Percentiles rank a stretch among this genome's conserved stretches.
Evolutionary conservation across 2,329 filamentous ascomycete genomes (phyloP).

Genomic region (Neopestalotiopsis clavispora): DNA sequence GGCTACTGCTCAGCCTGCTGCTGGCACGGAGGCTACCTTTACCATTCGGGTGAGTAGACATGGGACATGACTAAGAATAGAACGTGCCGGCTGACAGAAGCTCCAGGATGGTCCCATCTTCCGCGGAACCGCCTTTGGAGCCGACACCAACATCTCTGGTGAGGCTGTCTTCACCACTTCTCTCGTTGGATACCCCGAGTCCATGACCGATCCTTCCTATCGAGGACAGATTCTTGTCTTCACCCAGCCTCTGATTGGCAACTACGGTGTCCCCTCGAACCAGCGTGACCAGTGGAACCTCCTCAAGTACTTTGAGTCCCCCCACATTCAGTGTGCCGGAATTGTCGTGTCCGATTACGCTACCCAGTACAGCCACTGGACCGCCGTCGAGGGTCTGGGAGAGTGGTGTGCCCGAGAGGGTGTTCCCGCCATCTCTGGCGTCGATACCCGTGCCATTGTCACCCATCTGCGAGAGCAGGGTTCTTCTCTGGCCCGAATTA

Average conservation of each 20-base stretch:
- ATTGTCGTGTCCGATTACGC: slow-evolving; percentile 96
- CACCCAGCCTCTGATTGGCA: slow-evolving; percentile 96
- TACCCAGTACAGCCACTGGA: slow-evolving; percentile 96
- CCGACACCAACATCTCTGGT: slow-evolving; percentile 94
- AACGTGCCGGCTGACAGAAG: background rate
- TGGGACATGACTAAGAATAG: background rate
- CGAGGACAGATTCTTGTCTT: slow-evolving; percentile 97
- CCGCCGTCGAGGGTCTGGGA: slow-evolving; percentile 89
- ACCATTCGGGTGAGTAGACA: slow-evolving; percentile 70
- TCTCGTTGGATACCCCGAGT: slow-evolving; percentile 96
- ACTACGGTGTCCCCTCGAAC: slow-evolving; percentile 93
- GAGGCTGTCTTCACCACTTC: slow-evolving; percentile 99
- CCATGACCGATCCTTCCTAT: slow-evolving; percentile 86
- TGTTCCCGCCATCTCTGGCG: slow-evolving; percentile 92
- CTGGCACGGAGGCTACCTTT: slow-evolving; percentile 83
- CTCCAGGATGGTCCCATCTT: slow-evolving; percentile 83
- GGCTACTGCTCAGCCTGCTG: slow-evolving; percentile 66
- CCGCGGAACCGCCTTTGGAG: slow-evolving; percentile 94
- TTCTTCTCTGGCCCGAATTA: slow-evolving; percentile 92
- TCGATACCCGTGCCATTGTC: slow-evolving; percentile 96
- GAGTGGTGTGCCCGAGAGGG: slow-evolving; percentile 97
- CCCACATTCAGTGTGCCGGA: slow-evolving; percentile 94
- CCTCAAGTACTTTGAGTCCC: slow-evolving; percentile 97
- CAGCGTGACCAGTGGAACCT: slow-evolving; percentile 87
- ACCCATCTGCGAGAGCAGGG: slow-evolving; percentile 95